Percentiles rank a stretch among this genome's conserved stretches.
Evolutionary conservation across 306 rosid genomes (phyloP).

Genomic region (Pueraria montana): DNA sequence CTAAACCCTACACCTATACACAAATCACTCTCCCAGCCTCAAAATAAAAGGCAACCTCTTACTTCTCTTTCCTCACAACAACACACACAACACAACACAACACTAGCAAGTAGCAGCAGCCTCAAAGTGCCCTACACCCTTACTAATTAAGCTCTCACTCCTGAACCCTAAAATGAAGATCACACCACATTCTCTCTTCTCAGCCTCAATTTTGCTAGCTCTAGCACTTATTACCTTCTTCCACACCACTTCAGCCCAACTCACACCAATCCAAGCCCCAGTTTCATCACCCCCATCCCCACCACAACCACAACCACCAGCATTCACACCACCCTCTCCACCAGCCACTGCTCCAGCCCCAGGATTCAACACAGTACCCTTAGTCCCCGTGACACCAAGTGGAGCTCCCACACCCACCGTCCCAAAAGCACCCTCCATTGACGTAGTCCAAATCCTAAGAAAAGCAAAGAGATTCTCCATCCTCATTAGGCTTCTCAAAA

Average conservation of each 20-base stretch:
- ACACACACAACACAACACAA: neutral
- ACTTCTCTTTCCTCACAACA: constrained; percentile 11
- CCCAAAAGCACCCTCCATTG: constrained; percentile 59
- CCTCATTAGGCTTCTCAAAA: constrained; percentile 60
- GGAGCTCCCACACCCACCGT: constrained; percentile 48
- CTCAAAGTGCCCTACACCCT: constrained; percentile 15
- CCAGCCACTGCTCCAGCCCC: constrained; percentile 44
- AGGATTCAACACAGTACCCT: constrained; percentile 49
- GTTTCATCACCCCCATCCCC: constrained; percentile 5
- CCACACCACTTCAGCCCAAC: constrained; percentile 49
- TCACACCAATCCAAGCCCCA: constrained; percentile 55
- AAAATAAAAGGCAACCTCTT: constrained; percentile 49
- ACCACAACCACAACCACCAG: neutral
- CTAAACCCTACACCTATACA: constrained; percentile 28
- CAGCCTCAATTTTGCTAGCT: constrained; percentile 40
- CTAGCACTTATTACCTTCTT: constrained; percentile 36
- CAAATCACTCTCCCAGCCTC: neutral
- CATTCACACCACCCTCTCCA: constrained; percentile 9
- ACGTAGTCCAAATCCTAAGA: constrained; percentile 58
- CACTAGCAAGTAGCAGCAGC: neutral
- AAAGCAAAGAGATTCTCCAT: constrained; percentile 63
- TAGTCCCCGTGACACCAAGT: constrained; percentile 49
- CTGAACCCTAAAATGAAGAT: constrained; percentile 41
- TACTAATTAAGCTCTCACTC: constrained; percentile 8
- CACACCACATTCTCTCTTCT: constrained; percentile 45